These are phyloP conservation scores for Chalciporus pseudorubinellus DNA, from an alignment of 768 basidiomycete species.

Conservation along the genomic window DNA sequence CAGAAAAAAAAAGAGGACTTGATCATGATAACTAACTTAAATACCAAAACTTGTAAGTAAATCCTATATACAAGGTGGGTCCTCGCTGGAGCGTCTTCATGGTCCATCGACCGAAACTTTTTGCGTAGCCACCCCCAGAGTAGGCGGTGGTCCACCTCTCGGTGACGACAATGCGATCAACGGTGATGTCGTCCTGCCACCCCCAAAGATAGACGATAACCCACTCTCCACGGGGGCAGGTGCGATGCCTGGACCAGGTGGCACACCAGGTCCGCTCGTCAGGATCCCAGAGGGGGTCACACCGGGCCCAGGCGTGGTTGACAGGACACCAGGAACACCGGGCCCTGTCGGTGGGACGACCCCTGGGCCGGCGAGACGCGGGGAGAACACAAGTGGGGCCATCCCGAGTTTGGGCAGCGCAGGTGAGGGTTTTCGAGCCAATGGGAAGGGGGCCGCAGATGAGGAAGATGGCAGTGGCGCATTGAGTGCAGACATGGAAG, in stretches of 20 bases:
- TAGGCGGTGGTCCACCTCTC: conserved; percentile 9
- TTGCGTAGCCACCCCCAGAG: conserved; percentile 9
- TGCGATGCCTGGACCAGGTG: conserved; percentile 27
- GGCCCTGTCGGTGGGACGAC: conserved; percentile 29
- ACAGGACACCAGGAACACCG: conserved; percentile 26
- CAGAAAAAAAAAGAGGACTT: background rate
- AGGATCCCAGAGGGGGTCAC: conserved; percentile 25
- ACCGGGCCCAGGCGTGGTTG: conserved; percentile 16
- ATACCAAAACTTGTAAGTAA: background rate
- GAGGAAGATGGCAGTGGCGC: conserved; percentile 14
- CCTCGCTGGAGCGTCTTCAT: background rate
- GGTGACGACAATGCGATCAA: conserved; percentile 17
- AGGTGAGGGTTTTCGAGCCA: conserved; percentile 26
- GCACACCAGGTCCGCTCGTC: conserved; percentile 30
- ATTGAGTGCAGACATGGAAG: conserved; percentile 18
- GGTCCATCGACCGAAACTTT: conserved; percentile 22
- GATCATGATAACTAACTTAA: background rate
- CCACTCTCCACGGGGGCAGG: conserved; percentile 19
- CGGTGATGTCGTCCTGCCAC: conserved; percentile 22
- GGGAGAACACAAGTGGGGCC: conserved; percentile 24
- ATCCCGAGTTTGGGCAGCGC: conserved; percentile 29
- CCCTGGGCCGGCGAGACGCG: conserved; percentile 31
- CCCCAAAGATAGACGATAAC: conserved; percentile 9
- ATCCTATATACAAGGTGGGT: background rate
- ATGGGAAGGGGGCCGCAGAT: conserved; percentile 19